These are phyloP conservation scores for Coemansia sp. DNA, from an alignment of 192 early-diverging fungal genomes.

Conservation along the genomic window DNA sequence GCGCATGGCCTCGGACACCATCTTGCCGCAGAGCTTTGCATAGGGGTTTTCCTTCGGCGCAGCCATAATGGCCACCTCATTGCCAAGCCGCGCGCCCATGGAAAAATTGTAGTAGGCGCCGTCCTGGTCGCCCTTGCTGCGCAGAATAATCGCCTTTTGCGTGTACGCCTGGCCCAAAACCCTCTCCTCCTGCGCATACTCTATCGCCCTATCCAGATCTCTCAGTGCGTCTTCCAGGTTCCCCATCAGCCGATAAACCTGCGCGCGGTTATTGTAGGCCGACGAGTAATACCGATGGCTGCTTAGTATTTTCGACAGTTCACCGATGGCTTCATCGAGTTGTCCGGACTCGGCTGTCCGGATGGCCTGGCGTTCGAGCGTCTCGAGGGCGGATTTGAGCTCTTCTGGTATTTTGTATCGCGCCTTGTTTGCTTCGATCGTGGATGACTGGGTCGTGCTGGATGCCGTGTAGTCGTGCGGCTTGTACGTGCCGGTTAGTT, in stretches of 20 bases:
- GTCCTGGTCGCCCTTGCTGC: constrained; percentile 46
- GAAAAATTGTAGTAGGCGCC: constrained; percentile 58
- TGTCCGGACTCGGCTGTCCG: constrained; percentile 43
- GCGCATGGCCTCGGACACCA: constrained; percentile 58
- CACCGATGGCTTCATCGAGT: constrained; percentile 24
- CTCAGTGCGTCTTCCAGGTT: constrained; percentile 36
- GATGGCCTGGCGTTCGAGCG: constrained; percentile 27
- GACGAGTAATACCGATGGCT: constrained; percentile 57
- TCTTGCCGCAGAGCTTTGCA: constrained; percentile 64
- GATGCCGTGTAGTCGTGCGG: constrained; percentile 6
- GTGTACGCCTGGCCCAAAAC: constrained; percentile 58
- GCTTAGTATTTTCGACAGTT: constrained; percentile 42
- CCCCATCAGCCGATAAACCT: constrained; percentile 49
- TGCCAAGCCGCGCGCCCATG: constrained; percentile 61
- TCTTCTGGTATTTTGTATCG: constrained; percentile 6
- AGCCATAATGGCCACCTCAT: constrained; percentile 56
- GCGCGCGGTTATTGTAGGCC: constrained; percentile 64
- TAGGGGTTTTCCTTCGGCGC: constrained; percentile 67
- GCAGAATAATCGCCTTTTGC: constrained; percentile 59
- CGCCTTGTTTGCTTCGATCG: not conserved
- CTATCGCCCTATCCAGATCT: constrained; percentile 60
- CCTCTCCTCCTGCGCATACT: constrained; percentile 44
- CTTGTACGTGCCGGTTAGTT: constrained; percentile 28
- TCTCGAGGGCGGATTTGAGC: constrained; percentile 10
- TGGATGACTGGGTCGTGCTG: not conserved